Percentiles rank a stretch among this genome's conserved stretches.
phyloP scores from a whole-genome alignment of 352 stramenopile species.

The Pythium apleroticum region DNA sequence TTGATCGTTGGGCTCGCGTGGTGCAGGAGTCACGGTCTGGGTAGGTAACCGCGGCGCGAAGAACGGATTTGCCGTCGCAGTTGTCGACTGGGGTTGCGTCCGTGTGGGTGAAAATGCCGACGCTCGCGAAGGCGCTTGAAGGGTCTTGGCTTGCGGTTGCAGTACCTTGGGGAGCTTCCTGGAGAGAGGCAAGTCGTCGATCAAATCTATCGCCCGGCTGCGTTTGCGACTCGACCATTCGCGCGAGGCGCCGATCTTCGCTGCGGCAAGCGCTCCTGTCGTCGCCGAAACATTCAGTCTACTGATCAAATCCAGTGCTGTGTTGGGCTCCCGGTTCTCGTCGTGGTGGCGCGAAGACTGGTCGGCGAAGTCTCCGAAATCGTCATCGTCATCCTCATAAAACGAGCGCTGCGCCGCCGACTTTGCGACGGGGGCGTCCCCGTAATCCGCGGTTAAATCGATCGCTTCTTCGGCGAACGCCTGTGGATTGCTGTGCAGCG shows the following conservation, averaged over 20 bases:
- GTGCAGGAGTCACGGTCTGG: background rate
- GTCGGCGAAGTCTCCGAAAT: background rate
- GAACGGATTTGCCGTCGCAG: constrained; percentile 7
- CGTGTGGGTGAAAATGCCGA: background rate
- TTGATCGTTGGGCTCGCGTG: constrained; percentile 29
- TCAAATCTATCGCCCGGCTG: constrained; percentile 2
- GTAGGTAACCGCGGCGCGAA: background rate
- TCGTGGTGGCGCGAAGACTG: background rate
- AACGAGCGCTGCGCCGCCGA: constrained; percentile 30
- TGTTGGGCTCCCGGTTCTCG: constrained; percentile 53
- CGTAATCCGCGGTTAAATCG: constrained; percentile 55
- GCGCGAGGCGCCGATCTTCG: background rate
- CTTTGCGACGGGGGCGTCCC: constrained; percentile 10
- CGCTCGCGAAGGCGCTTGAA: constrained; percentile 5
- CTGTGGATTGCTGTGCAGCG: constrained; percentile 9
- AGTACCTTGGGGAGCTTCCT: constrained; percentile 4
- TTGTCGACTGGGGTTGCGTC: background rate
- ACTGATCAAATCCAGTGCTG: constrained; percentile 51
- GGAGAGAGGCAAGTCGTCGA: constrained; percentile 7
- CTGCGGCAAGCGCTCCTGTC: background rate
- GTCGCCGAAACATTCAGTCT: constrained; percentile 19
- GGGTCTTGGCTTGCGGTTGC: background rate
- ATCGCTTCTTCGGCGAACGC: constrained; percentile 17
- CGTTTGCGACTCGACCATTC: constrained; percentile 14
- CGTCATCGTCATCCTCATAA: constrained; percentile 52